Base-by-base conservation (phyloP, 2,329 filamentous ascomycete genomes). In the Fusarium sulawesiense region DNA sequence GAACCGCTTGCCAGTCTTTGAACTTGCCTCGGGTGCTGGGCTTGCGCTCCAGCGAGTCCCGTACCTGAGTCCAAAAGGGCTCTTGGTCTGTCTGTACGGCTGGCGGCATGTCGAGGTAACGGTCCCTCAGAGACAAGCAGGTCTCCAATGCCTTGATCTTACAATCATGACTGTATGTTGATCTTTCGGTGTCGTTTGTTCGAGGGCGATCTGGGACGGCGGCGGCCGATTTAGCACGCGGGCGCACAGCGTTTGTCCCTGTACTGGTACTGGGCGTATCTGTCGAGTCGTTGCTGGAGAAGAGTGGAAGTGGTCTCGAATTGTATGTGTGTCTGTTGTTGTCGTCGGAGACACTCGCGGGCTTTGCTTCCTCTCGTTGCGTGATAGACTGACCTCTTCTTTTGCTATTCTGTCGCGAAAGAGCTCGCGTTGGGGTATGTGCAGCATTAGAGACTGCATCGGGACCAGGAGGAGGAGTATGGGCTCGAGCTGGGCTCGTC, bases 141-240 rank as follows among this genome's bases (percentile, higher is more conserved):
- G 25, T 25, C 5, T 47, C 23, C 6, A 71, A 4, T 0, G 47
- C 25, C 12, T 54, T 32, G 1, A 51, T 40, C 16, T 71, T 68
- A 3, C 34, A 32, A 0, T 5, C 9, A 0, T 7, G 7, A 1
- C 7, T n/a, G 2, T 55, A 48, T 3, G 20, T 25, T 0, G n/a
- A 0, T 14, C 20, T 16, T 23, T 50, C 2, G 6, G 20, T 21
- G 6, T 53, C 34, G 0, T 13, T 10, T 13, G 42, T 6, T 7
- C 9, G 55, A 11, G 29, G 11, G 4, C 23, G 21, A 6, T 12
- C n/a, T 0, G 41, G 5, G 21, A 6, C 6, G 6, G 21, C 21
- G 6, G 21, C 21, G 6, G 21, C 6, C 6, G 21, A 23, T 3
- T 23, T 44, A 1, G 21, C 41, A 44, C 21, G 21, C 2, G 6